phyloP scores from a whole-genome alignment of 106 monocot species.

The Dendrobium chrysotoxum region DNA sequence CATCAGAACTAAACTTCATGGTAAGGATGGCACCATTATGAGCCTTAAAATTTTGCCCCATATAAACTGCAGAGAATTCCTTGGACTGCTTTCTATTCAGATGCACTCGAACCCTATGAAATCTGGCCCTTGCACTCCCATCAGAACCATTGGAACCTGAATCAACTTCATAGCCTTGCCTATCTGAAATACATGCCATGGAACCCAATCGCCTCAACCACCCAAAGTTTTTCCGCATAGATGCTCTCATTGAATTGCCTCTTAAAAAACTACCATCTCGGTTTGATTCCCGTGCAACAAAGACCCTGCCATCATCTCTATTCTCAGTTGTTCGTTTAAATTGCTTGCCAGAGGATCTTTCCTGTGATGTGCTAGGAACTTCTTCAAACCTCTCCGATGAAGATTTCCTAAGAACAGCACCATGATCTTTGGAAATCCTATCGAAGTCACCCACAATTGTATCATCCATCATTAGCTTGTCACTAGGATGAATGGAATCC shows the following conservation, averaged over 20 bases:
- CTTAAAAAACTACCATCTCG: conserved; percentile 21
- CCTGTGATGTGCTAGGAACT: conserved; percentile 10
- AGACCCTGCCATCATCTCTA: conserved; percentile 13
- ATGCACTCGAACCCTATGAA: conserved; percentile 43
- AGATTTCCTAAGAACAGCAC: conserved; percentile 17
- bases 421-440: conserved; percentile 15
- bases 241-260: conserved; percentile 18
- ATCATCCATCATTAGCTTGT: not conserved
- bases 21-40: conserved; percentile 61
- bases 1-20: conserved; percentile 73
- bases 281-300: not conserved
- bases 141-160: not conserved
- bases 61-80: conserved; percentile 68
- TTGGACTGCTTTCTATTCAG: conserved; percentile 31
- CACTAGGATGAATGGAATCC: conserved; percentile 12
- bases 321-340: conserved; percentile 21
- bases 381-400: conserved; percentile 14
- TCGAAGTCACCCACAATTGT: not conserved
- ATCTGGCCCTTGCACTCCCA: not conserved
- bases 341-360: conserved; percentile 6
- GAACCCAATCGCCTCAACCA: conserved; percentile 61
- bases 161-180: conserved; percentile 14
- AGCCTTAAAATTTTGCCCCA: conserved; percentile 54
- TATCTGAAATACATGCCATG: conserved; percentile 31
- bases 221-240: conserved; percentile 6